Evolutionary conservation across 345 rosid species (phyloP).

Genomic region (Eucalyptus marginata): DNA sequence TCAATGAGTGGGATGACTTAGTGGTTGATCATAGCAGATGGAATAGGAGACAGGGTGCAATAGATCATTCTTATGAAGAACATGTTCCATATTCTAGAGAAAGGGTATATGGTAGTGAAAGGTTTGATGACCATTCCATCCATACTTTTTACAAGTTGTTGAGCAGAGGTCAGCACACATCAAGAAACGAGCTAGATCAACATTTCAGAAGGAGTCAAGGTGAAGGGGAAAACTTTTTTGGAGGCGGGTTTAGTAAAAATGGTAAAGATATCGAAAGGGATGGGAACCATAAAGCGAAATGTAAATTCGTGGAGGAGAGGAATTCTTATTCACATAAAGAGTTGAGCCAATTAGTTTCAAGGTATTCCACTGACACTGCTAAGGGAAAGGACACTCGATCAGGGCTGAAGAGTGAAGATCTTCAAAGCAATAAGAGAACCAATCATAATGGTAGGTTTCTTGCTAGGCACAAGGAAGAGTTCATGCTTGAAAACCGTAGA

Average conservation of each 20-base stretch:
- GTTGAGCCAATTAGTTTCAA: conserved; percentile 5
- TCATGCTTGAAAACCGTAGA: conserved; percentile 4
- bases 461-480: conserved; percentile 6
- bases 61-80: conserved; percentile 4
- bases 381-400: conserved; percentile 5
- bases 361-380: conserved; percentile 1
- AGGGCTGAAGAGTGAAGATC: conserved; percentile 10
- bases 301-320: conserved; percentile 1
- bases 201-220: conserved; percentile 4
- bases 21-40: conserved; percentile 10
- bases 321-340: conserved; percentile 8
- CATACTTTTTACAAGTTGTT: neutral
- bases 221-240: conserved; percentile 7
- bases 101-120: conserved; percentile 7
- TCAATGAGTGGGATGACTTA: conserved; percentile 5
- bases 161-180: conserved; percentile 2
- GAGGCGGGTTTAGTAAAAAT: conserved; percentile 1
- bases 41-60: conserved; percentile 7
- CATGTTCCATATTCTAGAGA: conserved; percentile 5
- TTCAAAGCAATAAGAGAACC: conserved; percentile 6
- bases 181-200: conserved; percentile 12
- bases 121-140: conserved; percentile 1
- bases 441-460: conserved; percentile 4
- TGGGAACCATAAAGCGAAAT: conserved; percentile 1
- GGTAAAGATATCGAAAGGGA: conserved; percentile 9